Conservation (phyloP, 2,329 filamentous ascomycete species). For the Calonectria hawksworthii region DNA sequence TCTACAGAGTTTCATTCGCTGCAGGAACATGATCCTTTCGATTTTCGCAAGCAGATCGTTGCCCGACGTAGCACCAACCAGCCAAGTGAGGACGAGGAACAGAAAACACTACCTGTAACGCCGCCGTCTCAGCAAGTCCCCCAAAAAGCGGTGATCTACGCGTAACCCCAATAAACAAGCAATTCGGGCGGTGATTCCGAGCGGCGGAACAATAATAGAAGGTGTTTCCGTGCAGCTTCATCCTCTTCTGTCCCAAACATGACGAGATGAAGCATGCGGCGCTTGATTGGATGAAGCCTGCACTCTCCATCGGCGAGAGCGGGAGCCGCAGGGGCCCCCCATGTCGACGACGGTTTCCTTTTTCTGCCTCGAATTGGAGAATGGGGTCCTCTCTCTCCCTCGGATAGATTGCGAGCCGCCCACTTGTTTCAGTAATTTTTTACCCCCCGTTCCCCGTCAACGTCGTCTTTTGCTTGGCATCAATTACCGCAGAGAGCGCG, state of each 20-base stretch:
- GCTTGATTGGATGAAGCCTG: neutral
- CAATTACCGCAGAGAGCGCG: constrained; percentile 5
- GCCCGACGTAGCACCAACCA: neutral
- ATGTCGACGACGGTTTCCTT: neutral
- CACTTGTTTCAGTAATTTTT: constrained; percentile 27
- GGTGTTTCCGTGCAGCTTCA: neutral
- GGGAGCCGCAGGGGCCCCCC: constrained; percentile 19
- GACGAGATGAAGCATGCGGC: neutral
- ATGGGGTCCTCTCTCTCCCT: neutral
- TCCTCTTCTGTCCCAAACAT: neutral
- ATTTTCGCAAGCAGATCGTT: neutral
- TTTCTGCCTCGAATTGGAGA: neutral
- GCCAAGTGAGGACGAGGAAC: neutral
- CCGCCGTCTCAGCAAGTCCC: neutral
- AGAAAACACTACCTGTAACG: neutral
- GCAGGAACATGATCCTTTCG: neutral
- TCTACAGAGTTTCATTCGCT: neutral
- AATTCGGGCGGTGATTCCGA: neutral
- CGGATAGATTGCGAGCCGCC: constrained; percentile 18
- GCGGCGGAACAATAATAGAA: neutral
- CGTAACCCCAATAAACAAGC: neutral
- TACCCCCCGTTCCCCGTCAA: neutral
- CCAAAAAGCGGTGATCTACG: neutral
- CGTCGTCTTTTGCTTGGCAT: neutral
- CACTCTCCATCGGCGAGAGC: neutral